Evolutionary conservation across 2,329 filamentous ascomycete species (phyloP), one percentile per base, ranked within the genome.

Genomic region (Fusarium coffeatum): DNA sequence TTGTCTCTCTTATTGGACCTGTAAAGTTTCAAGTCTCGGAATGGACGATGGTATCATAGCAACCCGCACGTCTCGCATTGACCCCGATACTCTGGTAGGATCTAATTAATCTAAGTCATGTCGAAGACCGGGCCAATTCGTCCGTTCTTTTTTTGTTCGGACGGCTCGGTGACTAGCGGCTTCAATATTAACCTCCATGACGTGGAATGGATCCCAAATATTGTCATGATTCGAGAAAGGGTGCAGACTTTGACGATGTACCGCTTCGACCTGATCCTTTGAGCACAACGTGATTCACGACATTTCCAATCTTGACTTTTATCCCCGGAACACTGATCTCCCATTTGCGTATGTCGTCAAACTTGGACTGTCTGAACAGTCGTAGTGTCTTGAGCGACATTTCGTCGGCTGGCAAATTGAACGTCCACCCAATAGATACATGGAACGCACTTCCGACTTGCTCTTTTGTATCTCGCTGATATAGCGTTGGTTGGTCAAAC

Each of bases 351-450:
- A 87, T 73, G 5, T 67, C 74, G 15, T 58, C 59, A 47, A 76
- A 79, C 37, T 69, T 71, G 30, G 67, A 27, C 9, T 71, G 32
- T 28, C 59, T 61, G 34, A 79, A 77, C 1, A 78, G 46, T 20
- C 66, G 53, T 10, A 78, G 64, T 3, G 74, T 76, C 28, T 68
- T 69, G 8, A 76, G 57, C 4, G 75, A 68, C 74, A 74, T 51
- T 34, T 85, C 83, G 5, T 80, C 62, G 8, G 78, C 82, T 1
- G 88, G 89, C 43, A 82, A 77, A 12, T 83, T 79, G 66, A 95
- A 84, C 2, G 88, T 91, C 96, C 95, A 98, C 0, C 91, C 96
- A 59, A 99, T 88, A 47, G 94, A 97, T 64, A 98, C 83, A 79
- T 99, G 96, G 76, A 98, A 98, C 23, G 87, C 88, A 70, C 49